Base-by-base conservation (phyloP, 495 filamentous ascomycete genomes). In the Penicillium maclennaniae region DNA sequence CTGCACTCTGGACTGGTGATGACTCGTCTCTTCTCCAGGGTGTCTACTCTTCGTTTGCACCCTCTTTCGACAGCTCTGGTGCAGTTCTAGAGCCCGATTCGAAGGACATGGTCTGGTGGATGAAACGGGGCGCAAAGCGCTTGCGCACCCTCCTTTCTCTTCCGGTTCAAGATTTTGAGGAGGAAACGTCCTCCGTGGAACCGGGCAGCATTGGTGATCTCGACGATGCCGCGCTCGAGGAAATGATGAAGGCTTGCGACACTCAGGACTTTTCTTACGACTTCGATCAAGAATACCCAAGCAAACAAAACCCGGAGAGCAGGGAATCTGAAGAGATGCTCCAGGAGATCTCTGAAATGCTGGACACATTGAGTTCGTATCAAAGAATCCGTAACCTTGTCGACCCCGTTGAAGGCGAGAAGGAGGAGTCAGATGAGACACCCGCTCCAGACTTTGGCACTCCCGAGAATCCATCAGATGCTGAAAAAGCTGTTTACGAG, bases 41-140 rank as follows among this genome's bases (percentile, higher is more conserved):
- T 45, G 89, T 86, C 6, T 96, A 91, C 65, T 95, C 90, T 0
- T 88, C 87, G 53, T 96, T 96, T 71, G 90, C 90, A 10, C 92
- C 92, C 6, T 83, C 80, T 45, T 84, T 83, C 51, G 92, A 97
- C 61, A 88, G 93, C 63, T 81, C 87, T 4, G 81, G 77, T 5
- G 83, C 92, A 3, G 76, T 95, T 49, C 70, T 91, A 8, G 82
- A 91, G 34, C 79, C 78, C 12, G 84, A 87, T 53, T 73, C 81
- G 23, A 85, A 89, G 49, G 83, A 86, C 49, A 73, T 82, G 39
- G 72, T 95, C n/a, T 97, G 92, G 92, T 97, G 91, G 91, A 81
- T 84, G 51, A 83, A 84, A 54, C 69, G 84, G 37, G 92, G 91
- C 23, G 77, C 83, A 53, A 81, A 80, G 51, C 75, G 73, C 23